phyloP scores from a whole-genome alignment of 2,329 filamentous ascomycete species.

The Epicoccum nigrum region DNA sequence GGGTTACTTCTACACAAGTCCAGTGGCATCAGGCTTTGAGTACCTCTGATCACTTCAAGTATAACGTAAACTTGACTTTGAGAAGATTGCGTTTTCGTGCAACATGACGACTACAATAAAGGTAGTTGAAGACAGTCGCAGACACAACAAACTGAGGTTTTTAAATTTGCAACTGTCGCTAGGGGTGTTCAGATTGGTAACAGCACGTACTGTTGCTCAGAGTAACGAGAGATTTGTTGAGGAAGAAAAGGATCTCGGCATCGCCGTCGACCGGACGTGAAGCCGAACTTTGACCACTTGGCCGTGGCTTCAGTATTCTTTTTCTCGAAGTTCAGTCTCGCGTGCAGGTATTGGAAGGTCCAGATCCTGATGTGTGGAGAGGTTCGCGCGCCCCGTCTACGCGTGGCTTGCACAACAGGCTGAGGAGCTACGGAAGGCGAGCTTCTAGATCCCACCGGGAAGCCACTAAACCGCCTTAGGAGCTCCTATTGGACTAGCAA shows the following conservation, averaged over 20 bases:
- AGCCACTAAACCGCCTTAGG: neutral
- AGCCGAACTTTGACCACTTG: too few relatives aligned
- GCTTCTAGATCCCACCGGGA: neutral
- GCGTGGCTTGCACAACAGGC: constrained; percentile 12
- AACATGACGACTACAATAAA: constrained; percentile 1
- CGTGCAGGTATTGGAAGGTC: constrained; percentile 6
- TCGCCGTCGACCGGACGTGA: neutral
- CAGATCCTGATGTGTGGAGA: constrained; percentile 2
- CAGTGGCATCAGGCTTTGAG: neutral
- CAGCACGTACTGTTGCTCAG: too few relatives aligned
- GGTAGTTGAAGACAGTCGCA: constrained; percentile 6
- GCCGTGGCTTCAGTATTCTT: constrained; percentile 3
- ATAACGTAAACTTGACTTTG: neutral
- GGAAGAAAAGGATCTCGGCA: neutral
- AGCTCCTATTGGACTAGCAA: neutral
- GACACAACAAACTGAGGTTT: neutral
- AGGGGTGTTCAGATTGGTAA: neutral
- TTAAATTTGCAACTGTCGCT: neutral
- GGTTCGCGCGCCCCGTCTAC: constrained; percentile 14
- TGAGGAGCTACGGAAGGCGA: constrained; percentile 7
- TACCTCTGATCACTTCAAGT: neutral
- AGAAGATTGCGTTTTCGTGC: neutral
- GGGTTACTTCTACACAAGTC: neutral
- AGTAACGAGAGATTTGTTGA: neutral
- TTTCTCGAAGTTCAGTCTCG: neutral